Evolutionary conservation across 805 yeast species (phyloP).

Genomic region (Nakazawaea ishiwadae): DNA sequence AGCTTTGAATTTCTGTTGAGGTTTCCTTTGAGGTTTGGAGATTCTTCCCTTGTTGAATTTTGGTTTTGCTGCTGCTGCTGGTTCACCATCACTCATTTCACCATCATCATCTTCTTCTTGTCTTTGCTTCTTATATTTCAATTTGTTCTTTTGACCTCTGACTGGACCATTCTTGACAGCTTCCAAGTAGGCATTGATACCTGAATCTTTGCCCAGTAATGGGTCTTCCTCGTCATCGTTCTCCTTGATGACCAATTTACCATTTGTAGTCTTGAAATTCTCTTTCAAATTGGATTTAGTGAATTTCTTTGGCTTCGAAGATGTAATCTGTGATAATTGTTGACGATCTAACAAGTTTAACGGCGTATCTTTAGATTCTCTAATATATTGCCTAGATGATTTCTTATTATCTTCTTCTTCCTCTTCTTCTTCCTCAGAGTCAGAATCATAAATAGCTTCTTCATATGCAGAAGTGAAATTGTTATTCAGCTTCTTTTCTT

Average conservation of each 20-base stretch:
- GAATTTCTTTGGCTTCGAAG: conserved; percentile 71
- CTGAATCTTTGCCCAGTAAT: conserved; percentile 42
- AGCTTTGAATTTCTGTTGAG: conserved; percentile 49
- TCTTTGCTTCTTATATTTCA: conserved; percentile 22
- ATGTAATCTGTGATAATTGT: conserved; percentile 82
- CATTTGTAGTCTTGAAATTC: conserved; percentile 51
- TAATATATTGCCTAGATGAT: conserved; percentile 57
- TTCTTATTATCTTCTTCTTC: conserved; percentile 32
- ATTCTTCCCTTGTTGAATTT: conserved; percentile 16
- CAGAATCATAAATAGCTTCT: conserved; percentile 77
- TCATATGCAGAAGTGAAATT: conserved; percentile 89
- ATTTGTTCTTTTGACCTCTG: conserved; percentile 87
- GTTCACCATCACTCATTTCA: conserved; percentile 39
- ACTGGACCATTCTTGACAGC: conserved; percentile 93
- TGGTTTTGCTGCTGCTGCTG: conserved; percentile 18
- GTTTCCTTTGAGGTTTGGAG: conserved; percentile 22
- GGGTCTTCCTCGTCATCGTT: conserved; percentile 44
- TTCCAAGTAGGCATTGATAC: conserved; percentile 88
- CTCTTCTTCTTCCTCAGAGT: conserved; percentile 51
- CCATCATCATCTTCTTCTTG: conserved; percentile 11
- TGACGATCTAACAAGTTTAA: conserved; percentile 83
- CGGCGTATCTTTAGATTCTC: conserved; percentile 72
- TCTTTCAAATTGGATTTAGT: conserved; percentile 38
- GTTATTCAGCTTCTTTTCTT: conserved; percentile 25
- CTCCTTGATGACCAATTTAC: conserved; percentile 65